Evolutionary conservation across 176 grass and related monocot species (phyloP).

Genomic region (Eragrostis nindensis): DNA sequence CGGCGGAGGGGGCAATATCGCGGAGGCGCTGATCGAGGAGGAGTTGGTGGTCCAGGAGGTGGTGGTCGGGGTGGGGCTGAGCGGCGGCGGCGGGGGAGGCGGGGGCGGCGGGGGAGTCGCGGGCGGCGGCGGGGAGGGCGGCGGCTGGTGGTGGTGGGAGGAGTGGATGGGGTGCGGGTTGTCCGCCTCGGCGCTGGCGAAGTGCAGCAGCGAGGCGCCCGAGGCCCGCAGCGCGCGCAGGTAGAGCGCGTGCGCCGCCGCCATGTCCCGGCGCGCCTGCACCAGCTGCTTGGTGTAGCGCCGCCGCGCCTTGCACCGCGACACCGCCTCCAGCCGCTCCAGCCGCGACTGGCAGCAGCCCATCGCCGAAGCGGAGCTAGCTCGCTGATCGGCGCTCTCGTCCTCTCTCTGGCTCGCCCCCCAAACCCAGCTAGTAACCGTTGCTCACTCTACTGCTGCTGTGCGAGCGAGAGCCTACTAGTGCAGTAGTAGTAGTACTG

Average conservation of each 20-base stretch:
- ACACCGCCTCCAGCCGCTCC: slow-evolving; percentile 84
- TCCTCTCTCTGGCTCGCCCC: background rate
- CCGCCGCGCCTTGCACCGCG: slow-evolving; percentile 87
- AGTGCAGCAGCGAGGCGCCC: slow-evolving; percentile 84
- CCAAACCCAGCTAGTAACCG: slow-evolving; percentile 15
- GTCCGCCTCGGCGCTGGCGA: slow-evolving; percentile 84
- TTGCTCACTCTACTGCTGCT: background rate
- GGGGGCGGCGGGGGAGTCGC: slow-evolving; percentile 3
- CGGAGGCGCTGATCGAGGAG: slow-evolving; percentile 73
- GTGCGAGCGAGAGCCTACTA: background rate
- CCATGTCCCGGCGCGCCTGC: slow-evolving; percentile 72
- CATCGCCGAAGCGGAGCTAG: slow-evolving; percentile 35
- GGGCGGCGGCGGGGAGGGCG: slow-evolving; percentile 31
- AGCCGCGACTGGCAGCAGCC: slow-evolving; percentile 79
- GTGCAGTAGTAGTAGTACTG: background rate
- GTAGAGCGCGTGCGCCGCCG: slow-evolving; percentile 88
- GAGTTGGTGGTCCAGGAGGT: slow-evolving; percentile 63
- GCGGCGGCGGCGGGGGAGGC: slow-evolving; percentile 34
- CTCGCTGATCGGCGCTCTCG: background rate
- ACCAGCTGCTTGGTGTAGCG: slow-evolving; percentile 95
- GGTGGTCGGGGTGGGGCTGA: slow-evolving; percentile 62
- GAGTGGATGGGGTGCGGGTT: slow-evolving; percentile 37
- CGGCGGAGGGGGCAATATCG: slow-evolving; percentile 78
- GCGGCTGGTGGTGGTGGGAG: slow-evolving; percentile 43
- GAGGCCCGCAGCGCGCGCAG: slow-evolving; percentile 81